A percentile compares a stretch with the other conserved stretches of the same genome.
Conservation (phyloP, 441 rosid species). For the Eruca vesicaria region DNA sequence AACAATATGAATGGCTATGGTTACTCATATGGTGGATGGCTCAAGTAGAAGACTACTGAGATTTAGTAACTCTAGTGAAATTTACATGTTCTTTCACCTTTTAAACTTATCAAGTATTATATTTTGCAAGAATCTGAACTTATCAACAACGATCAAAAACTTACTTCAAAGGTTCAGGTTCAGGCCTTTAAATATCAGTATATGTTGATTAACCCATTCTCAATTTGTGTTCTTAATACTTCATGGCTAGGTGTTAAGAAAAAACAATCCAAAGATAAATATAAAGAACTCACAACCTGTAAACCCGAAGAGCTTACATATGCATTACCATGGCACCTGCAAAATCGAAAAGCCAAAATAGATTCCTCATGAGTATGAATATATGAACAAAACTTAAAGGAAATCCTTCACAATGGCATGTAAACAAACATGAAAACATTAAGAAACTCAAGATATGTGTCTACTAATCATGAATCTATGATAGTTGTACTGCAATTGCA, state of each 20-base stretch:
- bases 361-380: background rate
- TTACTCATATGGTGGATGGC: background rate
- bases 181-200: too few species aligned
- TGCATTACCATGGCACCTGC: slow-evolving; percentile 89
- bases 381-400: background rate
- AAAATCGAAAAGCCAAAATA: slow-evolving; percentile 2
- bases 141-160: background rate
- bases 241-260: background rate
- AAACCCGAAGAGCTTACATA: too few species aligned
- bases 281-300: slow-evolving; percentile 56
- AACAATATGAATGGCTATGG: background rate
- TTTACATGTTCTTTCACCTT: background rate
- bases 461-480: background rate
- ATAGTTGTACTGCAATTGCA: background rate
- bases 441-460: background rate
- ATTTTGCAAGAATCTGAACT: background rate
- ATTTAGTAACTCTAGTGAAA: too few species aligned
- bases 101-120: too few species aligned
- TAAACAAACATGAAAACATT: background rate
- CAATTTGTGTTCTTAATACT: background rate
- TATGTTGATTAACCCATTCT: background rate
- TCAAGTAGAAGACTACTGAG: too few species aligned
- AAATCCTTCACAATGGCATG: background rate
- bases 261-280: slow-evolving; percentile 3
- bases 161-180: too few species aligned